Evolutionary conservation across 495 filamentous ascomycete genomes (phyloP), one percentile per base, ranked within the genome.

Genomic region (Tuber indicum): DNA sequence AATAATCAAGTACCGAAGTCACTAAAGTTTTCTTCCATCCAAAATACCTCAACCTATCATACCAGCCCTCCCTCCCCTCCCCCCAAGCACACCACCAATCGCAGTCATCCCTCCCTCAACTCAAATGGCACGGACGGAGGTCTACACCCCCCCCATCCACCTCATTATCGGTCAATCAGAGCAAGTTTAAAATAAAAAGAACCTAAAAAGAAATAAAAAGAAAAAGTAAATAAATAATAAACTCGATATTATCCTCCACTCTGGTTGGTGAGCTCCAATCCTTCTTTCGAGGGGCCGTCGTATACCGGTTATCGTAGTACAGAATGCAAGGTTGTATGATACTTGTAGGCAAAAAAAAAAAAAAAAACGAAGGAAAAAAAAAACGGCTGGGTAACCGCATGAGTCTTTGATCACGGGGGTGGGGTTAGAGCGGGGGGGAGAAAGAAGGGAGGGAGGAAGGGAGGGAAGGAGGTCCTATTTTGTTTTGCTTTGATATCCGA

Each of bases 1-100:
- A 62, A 62, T 62, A 62, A 6, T n/a, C 58, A 62, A 62, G 58
- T 62, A 62, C 58, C 58, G n/a, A 62, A 62, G 58, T 62, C 12
- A 62, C 58, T n/a, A 26, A 32, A 62, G 7, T 7, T 62, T 16
- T n/a, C 58, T 14, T 16, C 58, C 46, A 47, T 12, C 58, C 9
- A 32, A 52, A 8, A n/a, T n/a, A n/a, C 49, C 23, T 10, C 21
- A n/a, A 62, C 58, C 58, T 62, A 32, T 62, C 58, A 62, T 32
- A 32, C n/a, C 58, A 14, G 16, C 49, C 49, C 49, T n/a, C 21
- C 49, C 6, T 26, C 23, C 23, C n/a, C 21, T 23, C 49, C 10
- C 9, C 26, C 58, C 58, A 32, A 26, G 58, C n/a, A 62, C 58
- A 32, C 52, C 9, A 58, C 21, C 52, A n/a, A 12, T n/a, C 52